Conservation (phyloP, 2,329 filamentous ascomycete genomes). For the Pseudocercospora musae region DNA sequence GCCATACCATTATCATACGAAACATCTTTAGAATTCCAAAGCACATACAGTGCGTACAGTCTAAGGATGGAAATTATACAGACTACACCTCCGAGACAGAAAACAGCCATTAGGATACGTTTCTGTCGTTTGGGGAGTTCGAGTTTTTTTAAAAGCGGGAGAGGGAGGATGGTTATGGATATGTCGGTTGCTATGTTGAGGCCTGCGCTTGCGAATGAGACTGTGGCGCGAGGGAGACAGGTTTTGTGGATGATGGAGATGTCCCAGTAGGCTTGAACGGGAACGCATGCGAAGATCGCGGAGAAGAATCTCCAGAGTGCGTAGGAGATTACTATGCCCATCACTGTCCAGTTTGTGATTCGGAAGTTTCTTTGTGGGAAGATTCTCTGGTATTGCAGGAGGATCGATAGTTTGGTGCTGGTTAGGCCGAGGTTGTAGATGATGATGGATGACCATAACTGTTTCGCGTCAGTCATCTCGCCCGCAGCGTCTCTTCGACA, state of each 20-base stretch:
- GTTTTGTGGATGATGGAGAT: slow-evolving; percentile 12
- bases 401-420: slow-evolving; percentile 45
- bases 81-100: slow-evolving; percentile 32
- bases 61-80: slow-evolving; percentile 32
- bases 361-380: slow-evolving; percentile 42
- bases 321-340: slow-evolving; percentile 32
- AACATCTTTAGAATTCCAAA: slow-evolving; percentile 25
- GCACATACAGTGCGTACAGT: slow-evolving; percentile 26
- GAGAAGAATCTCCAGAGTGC: slow-evolving; percentile 35
- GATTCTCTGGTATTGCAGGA: slow-evolving; percentile 48
- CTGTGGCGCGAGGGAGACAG: not conserved
- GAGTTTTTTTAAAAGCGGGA: slow-evolving; percentile 32
- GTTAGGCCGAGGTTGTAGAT: slow-evolving; percentile 39
- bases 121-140: slow-evolving; percentile 32
- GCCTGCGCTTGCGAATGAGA: slow-evolving; percentile 23
- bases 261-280: slow-evolving; percentile 42
- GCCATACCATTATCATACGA: slow-evolving; percentile 30
- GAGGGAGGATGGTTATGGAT: slow-evolving; percentile 32
- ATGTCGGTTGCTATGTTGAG: slow-evolving; percentile 37
- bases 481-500: not conserved
- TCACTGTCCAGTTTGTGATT: slow-evolving; percentile 27
- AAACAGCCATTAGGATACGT: slow-evolving; percentile 33
- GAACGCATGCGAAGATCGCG: slow-evolving; percentile 42
- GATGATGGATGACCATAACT: slow-evolving; percentile 9
- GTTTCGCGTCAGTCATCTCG: not conserved